Conservation (phyloP, 306 rosid genomes). For the Phaseolus lunatus region DNA sequence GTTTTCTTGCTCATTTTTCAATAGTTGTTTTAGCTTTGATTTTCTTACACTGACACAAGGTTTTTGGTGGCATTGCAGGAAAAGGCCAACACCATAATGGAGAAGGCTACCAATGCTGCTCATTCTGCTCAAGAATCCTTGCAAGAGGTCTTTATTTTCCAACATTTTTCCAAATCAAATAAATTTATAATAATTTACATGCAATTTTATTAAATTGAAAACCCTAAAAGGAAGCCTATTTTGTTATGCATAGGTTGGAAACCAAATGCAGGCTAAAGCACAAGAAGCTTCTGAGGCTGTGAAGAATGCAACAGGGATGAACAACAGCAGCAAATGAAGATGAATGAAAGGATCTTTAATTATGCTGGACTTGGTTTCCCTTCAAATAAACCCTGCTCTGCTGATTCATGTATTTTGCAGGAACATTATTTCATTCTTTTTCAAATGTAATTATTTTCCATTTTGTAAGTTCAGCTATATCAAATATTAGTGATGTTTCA, state of each 20-base stretch:
- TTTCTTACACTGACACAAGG: not conserved
- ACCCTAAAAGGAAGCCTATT: not conserved
- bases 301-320: slow-evolving; percentile 77
- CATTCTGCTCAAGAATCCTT: slow-evolving; percentile 58
- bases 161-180: not conserved
- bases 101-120: slow-evolving; percentile 54
- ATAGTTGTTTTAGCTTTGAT: not conserved
- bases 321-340: slow-evolving; percentile 54
- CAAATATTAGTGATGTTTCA: not conserved
- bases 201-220: not conserved
- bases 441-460: not conserved
- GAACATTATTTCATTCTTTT: not conserved
- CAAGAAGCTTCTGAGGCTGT: slow-evolving; percentile 64
- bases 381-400: slow-evolving; percentile 34
- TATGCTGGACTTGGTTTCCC: not conserved
- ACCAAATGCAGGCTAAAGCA: slow-evolving; percentile 56
- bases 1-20: too few relatives aligned
- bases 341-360: not conserved
- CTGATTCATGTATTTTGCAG: not conserved
- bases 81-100: slow-evolving; percentile 61
- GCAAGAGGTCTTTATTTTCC: slow-evolving; percentile 6
- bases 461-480: not conserved
- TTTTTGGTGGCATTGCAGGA: slow-evolving; percentile 52
- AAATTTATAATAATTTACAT: not conserved
- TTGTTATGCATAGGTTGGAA: slow-evolving; percentile 50